phyloP scores from a whole-genome alignment of 371 early-diverging fungal species.

The Vittaforma corneae region DNA sequence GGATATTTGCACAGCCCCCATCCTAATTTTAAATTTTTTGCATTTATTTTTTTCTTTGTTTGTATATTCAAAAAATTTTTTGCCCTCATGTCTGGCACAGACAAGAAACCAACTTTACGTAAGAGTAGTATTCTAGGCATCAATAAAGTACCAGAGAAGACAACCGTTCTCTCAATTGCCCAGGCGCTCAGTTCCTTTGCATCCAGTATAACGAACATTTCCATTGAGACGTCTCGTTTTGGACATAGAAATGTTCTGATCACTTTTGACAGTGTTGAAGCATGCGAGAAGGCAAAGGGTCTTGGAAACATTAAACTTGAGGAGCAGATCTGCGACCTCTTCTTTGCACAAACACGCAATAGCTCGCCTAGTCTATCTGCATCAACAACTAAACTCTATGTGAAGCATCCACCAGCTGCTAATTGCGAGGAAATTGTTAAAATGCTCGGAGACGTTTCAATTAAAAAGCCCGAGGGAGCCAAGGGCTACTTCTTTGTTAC shows the following conservation, averaged over 20 bases:
- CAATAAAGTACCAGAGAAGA: conserved; percentile 5
- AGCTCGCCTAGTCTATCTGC: neutral
- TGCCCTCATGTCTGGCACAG: neutral
- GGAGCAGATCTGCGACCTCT: neutral
- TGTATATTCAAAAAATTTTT: conserved; percentile 24
- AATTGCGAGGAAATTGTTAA: neutral
- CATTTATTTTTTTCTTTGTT: conserved; percentile 9
- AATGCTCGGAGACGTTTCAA: conserved; percentile 1
- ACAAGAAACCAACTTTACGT: neutral
- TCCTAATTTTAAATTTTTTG: too few relatives aligned
- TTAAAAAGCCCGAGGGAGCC: conserved; percentile 14
- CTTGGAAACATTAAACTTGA: neutral
- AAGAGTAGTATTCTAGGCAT: conserved; percentile 36
- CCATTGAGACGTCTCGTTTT: neutral
- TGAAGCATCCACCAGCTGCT: conserved; percentile 8
- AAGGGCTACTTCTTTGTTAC: conserved; percentile 11
- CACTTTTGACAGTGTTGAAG: neutral
- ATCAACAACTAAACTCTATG: conserved; percentile 25
- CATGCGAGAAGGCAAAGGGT: conserved; percentile 3
- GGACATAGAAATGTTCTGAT: neutral
- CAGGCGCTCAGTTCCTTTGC: neutral
- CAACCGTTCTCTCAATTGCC: conserved; percentile 11
- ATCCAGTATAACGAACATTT: neutral
- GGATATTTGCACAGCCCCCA: too few relatives aligned
- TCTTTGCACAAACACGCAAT: conserved; percentile 2